Base-by-base conservation (phyloP, 331 rosid species). In the Malus hybrid region DNA sequence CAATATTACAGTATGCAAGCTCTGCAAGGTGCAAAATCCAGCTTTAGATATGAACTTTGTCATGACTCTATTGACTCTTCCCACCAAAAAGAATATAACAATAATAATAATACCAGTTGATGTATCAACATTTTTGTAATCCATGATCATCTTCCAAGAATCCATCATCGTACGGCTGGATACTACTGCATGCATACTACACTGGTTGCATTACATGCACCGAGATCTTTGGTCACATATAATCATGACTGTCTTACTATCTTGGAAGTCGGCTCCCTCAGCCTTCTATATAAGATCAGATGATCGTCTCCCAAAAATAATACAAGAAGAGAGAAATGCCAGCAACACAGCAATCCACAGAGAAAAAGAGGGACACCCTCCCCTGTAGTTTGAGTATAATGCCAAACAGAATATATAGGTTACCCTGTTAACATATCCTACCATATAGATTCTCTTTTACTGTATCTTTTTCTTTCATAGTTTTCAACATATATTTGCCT, bases 11-110 rank as follows among this genome's bases (percentile, higher is more conserved):
- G 9, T 59, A 60, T 72, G 6, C 14, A 52, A 68, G 54, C 20
- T 16, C 36, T 63, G 77, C 10, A 28, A n/a, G 28, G 42, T 27
- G 44, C n/a, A 9, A 52, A 71, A 83, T 79, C 73, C 48, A 55
- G 76, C 55, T 60, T 18, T 70, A 63, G 79, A 77, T 65, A 32
- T 71, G 69, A 83, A 76, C 11, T 72, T 80, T 78, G 85, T 76
- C 80, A 61, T 2, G 56, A 70, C 76, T 74, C 77, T 57, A 33
- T 77, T 80, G 85, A 78, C 76, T 70, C 73, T 61, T 75, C 80
- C 74, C 34, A 46, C 74, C 65, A 7, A 80, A 74, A 62, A 22
- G 73, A 70, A 60, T 76, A 13, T 33, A 62, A 39, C 46, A 39
- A 39, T 39, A 39, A 39, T 39, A 39, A 39, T 39, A 39, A 39